These are phyloP conservation scores for Tulasnella sp. DNA, from an alignment of 768 basidiomycete species.

Conservation along the genomic window DNA sequence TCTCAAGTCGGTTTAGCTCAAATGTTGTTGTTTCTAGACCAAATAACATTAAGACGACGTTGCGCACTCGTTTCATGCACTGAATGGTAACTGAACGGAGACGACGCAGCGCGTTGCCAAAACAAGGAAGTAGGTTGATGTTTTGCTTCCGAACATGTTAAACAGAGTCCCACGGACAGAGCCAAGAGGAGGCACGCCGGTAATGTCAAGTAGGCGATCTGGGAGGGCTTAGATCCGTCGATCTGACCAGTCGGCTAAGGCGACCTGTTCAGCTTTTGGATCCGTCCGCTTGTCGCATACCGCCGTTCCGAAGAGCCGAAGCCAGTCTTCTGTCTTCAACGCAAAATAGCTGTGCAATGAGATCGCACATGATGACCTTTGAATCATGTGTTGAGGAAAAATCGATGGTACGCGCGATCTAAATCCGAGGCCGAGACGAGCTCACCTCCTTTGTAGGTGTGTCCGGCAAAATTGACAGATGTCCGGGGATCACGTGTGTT, in stretches of 20 bases:
- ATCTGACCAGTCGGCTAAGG: not conserved
- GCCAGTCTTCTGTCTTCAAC: not conserved
- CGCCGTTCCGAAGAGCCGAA: not conserved
- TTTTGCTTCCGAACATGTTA: too few relatives aligned
- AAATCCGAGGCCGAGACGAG: not conserved
- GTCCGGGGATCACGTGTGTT: not conserved
- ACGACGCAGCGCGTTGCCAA: not conserved
- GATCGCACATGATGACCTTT: not conserved
- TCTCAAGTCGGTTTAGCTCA: not conserved
- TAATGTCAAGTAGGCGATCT: not conserved
- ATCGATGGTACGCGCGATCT: not conserved
- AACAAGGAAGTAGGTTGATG: not conserved
- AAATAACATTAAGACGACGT: not conserved
- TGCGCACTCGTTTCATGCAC: not conserved
- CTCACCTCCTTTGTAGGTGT: not conserved
- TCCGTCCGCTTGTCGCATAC: not conserved
- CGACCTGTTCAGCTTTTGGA: not conserved
- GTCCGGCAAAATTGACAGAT: not conserved
- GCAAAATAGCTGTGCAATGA: not conserved
- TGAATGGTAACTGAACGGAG: too few relatives aligned
- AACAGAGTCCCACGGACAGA: too few relatives aligned
- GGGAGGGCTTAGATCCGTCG: not conserved
- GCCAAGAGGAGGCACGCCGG: not conserved
- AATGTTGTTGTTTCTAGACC: not conserved
- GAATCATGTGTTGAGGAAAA: not conserved